A percentile compares a stretch with the other conserved stretches of the same genome.
Evolutionary conservation across 345 rosid genomes (phyloP).

Genomic region (Brassica incana): DNA sequence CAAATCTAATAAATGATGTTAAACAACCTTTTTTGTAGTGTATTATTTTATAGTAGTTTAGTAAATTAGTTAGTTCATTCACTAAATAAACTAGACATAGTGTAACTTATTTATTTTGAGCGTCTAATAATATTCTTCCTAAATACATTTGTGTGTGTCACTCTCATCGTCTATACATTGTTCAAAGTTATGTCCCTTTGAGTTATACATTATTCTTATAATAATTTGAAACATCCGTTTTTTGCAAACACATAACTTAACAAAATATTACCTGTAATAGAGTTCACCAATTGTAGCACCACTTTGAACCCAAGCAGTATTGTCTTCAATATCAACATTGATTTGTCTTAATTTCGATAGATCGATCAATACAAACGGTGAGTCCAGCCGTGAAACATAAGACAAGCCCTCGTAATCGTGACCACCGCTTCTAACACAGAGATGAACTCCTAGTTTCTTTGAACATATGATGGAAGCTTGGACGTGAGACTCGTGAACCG

Average conservation of each 20-base stretch:
- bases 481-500: slow-evolving; percentile 50
- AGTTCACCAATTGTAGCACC: slow-evolving; percentile 66
- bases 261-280: not conserved
- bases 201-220: no score
- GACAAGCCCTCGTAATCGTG: slow-evolving; percentile 66
- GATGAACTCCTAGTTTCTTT: slow-evolving; percentile 43
- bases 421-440: slow-evolving; percentile 62
- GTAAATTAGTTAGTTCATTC: no score
- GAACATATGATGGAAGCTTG: slow-evolving; percentile 59
- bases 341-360: slow-evolving; percentile 50
- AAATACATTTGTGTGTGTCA: no score
- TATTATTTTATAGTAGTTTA: no score
- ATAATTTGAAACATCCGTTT: not conserved
- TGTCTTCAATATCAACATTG: slow-evolving; percentile 38
- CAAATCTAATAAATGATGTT: no score
- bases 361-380: slow-evolving; percentile 54
- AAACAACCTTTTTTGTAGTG: no score
- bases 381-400: slow-evolving; percentile 47
- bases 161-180: no score
- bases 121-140: no score
- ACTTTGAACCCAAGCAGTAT: slow-evolving; percentile 60
- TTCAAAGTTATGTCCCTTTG: no score
- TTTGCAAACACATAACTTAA: not conserved
- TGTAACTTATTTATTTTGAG: no score
- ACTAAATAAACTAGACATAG: no score